These are phyloP conservation scores for Calonectria hongkongensis DNA, from an alignment of 2,329 filamentous ascomycete species.

Conservation along the genomic window DNA sequence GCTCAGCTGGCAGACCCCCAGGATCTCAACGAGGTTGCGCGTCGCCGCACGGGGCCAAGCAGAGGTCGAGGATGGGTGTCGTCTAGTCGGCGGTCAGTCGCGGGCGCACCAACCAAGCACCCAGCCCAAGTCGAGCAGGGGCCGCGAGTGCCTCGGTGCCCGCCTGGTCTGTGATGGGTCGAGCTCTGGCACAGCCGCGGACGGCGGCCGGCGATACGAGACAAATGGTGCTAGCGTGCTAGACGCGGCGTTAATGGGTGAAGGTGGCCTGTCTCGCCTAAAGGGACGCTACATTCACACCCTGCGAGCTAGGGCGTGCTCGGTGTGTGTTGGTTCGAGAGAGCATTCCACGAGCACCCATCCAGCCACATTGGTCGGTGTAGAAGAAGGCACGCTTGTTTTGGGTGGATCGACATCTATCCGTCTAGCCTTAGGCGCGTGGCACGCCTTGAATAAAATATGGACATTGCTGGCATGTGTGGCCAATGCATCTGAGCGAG, in stretches of 20 bases:
- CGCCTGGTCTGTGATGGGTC: constrained; percentile 28
- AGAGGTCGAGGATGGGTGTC: constrained; percentile 32
- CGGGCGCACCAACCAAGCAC: constrained; percentile 41
- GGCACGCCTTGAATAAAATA: constrained; percentile 4
- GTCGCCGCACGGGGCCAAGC: constrained; percentile 38
- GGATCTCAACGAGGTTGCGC: constrained; percentile 37
- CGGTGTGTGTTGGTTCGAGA: constrained; percentile 50
- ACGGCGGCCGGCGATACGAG: constrained; percentile 55
- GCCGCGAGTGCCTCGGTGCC: constrained; percentile 38
- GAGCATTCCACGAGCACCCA: constrained; percentile 51
- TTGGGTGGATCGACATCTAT: constrained; percentile 6
- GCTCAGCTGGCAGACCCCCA: constrained; percentile 34
- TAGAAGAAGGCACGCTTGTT: constrained; percentile 38
- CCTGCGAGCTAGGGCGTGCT: constrained; percentile 28
- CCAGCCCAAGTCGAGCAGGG: constrained; percentile 40
- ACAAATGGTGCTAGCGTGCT: constrained; percentile 56
- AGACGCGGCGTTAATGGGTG: constrained; percentile 58
- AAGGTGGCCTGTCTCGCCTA: constrained; percentile 52
- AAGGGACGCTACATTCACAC: constrained; percentile 44
- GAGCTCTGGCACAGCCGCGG: constrained; percentile 55
- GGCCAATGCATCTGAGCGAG: not conserved
- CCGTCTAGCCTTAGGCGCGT: constrained; percentile 10
- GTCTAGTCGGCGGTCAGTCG: constrained; percentile 42
- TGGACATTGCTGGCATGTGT: not conserved
- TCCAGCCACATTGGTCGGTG: constrained; percentile 49